Conservation (phyloP, 1,284 basidiomycete genomes). For the Trametes pubescens region DNA sequence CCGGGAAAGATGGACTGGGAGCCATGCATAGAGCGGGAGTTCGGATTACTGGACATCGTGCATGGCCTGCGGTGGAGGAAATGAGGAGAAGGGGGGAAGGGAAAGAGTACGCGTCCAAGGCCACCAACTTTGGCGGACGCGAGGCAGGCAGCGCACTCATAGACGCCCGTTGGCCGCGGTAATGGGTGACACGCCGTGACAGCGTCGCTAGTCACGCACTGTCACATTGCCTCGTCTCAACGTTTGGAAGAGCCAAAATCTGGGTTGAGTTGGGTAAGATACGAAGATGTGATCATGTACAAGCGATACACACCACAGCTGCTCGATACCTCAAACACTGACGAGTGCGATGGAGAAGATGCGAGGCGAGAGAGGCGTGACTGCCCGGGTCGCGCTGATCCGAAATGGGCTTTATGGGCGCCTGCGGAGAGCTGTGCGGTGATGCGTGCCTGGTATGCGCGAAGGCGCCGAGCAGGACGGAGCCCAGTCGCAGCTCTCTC, state of each 20-base stretch:
- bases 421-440: constrained; percentile 34
- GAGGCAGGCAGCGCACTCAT: not conserved
- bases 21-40: constrained; percentile 42
- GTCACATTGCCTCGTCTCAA: not conserved
- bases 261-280: not conserved
- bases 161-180: not conserved
- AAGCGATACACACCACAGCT: not conserved
- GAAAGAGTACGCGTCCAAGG: constrained; percentile 28
- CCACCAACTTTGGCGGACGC: constrained; percentile 23
- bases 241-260: not conserved
- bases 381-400: not conserved
- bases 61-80: constrained; percentile 8
- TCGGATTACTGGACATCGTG: constrained; percentile 29
- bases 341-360: not conserved
- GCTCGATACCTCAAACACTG: not conserved
- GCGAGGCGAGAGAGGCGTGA: not conserved
- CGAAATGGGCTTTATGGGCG: constrained; percentile 20
- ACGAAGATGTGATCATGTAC: no score
- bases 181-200: constrained; percentile 1
- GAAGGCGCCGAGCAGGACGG: constrained; percentile 14
- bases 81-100: not conserved
- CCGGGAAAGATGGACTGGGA: constrained; percentile 47
- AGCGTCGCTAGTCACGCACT: not conserved
- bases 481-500: constrained; percentile 12
- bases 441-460: constrained; percentile 29